Conservation (phyloP, 164 flowering plant genomes). For the Annona squamosa region DNA sequence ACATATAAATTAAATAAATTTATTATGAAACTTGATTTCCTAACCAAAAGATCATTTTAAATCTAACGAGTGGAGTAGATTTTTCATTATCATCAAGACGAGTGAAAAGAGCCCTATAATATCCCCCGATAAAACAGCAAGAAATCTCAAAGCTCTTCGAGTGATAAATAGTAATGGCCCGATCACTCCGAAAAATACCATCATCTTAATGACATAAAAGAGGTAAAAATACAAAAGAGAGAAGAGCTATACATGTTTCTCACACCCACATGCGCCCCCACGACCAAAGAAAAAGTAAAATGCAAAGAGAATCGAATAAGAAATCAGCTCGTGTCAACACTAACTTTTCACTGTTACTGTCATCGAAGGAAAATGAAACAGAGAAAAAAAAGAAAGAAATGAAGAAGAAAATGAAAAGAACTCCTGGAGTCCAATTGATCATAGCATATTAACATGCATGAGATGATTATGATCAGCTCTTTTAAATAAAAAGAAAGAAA, state of each 20-base stretch:
- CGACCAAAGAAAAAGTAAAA: background rate
- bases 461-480: slow-evolving; percentile 8
- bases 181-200: background rate
- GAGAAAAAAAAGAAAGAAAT: slow-evolving; percentile 1
- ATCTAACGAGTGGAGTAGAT: no score
- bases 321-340: background rate
- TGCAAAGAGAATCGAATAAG: slow-evolving; percentile 1
- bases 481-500: slow-evolving; percentile 5
- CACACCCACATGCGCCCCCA: no score
- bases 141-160: no score
- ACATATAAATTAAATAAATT: no score
- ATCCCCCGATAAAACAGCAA: no score
- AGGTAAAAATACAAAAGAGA: background rate
- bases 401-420: slow-evolving; percentile 5
- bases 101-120: no score
- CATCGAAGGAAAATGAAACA: background rate
- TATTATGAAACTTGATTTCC: no score
- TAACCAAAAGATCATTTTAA: no score
- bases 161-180: no score
- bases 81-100: no score
- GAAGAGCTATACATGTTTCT: no score
- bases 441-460: background rate
- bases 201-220: background rate
- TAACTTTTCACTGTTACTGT: slow-evolving; percentile 1
- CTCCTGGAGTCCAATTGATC: background rate